Base-by-base conservation (phyloP, 441 rosid genomes). In the Populus hybrid region DNA sequence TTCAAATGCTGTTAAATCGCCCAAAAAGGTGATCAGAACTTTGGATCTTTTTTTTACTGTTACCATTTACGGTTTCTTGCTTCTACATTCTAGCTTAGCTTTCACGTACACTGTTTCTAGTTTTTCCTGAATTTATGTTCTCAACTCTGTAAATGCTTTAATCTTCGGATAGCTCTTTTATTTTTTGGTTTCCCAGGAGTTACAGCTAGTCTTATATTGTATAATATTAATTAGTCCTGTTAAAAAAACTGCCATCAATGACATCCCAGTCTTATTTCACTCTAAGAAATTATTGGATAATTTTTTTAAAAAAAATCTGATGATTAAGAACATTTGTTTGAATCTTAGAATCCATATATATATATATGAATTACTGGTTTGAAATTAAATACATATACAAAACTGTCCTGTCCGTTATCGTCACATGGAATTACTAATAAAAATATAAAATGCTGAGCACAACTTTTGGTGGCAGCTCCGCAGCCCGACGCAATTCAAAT, bases 391-490 rank as follows among this genome's bases (percentile, higher is more conserved):
- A 34, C 2, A 18, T 69, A 57, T 69, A 12, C 18, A 74, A 72
- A 76, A 76, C 76, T 70, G 23, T 16, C 59, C 6, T 30, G 63
- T 36, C 79, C 78, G 83, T 83, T 77, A 34, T 61, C 57, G 72
- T 68, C 14, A 26, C 20, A 34, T 36, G 50, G 20, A 42, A 30
- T 18, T 24, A 82, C 12, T 80, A 72, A 26, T 74, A 73, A 34
- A 34, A 34, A 34, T 34, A 34, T 34, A 34, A 65, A 85, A 74
- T 78, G 79, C 20, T 32, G 74, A 76, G 80, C 80, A 68, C 78
- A 75, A 72, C 74, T 69, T 85, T 85, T 68, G 30, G 63, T 70
- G 69, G 65, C 67, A 81, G 82, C 50, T 64, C 72, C 74, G 3
- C 21, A 11, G 21, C 35, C 77, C 82, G 79, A 66, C 74, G 83